These are phyloP conservation scores for Thozetella sp. DNA, from an alignment of 495 filamentous ascomycete genomes.

Conservation along the genomic window DNA sequence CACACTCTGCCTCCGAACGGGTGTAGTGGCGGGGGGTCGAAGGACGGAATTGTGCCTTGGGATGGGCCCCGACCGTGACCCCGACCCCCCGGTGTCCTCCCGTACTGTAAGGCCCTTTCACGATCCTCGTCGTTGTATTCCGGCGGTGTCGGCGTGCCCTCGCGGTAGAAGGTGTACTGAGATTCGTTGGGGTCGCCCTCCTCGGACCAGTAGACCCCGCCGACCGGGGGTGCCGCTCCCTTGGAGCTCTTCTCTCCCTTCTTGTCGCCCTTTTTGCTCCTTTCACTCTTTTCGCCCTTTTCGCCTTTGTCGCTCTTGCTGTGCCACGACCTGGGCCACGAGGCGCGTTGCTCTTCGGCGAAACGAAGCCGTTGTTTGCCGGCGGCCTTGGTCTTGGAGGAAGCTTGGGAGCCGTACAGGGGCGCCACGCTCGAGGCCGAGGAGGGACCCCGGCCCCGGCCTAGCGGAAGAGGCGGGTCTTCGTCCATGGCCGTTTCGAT, in stretches of 20 bases:
- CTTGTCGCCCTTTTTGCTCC: neutral
- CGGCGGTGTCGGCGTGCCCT: constrained; percentile 29
- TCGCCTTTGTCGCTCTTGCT: neutral
- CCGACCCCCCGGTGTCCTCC: neutral
- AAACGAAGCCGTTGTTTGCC: constrained; percentile 21
- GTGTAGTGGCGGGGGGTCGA: constrained; percentile 7
- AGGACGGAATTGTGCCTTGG: neutral
- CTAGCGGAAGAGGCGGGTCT: neutral
- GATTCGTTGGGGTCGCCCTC: constrained; percentile 16
- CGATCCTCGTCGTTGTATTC: constrained; percentile 10
- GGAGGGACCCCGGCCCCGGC: neutral
- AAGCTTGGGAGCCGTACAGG: neutral
- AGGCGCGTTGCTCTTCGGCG: constrained; percentile 19
- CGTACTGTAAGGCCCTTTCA: constrained; percentile 11
- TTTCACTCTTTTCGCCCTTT: neutral
- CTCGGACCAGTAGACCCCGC: constrained; percentile 32
- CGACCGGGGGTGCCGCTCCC: neutral
- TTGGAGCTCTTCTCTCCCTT: neutral
- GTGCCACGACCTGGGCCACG: constrained; percentile 2
- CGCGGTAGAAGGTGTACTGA: constrained; percentile 37
- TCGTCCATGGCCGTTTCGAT: neutral
- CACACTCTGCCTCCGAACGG: constrained; percentile 16
- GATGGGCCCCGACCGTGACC: neutral
- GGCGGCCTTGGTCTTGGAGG: neutral
- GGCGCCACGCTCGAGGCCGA: neutral